A percentile compares a stretch with the other conserved stretches of the same genome.
Conservation (phyloP, 2,329 filamentous ascomycete genomes). For the Calonectria leucothoes region DNA sequence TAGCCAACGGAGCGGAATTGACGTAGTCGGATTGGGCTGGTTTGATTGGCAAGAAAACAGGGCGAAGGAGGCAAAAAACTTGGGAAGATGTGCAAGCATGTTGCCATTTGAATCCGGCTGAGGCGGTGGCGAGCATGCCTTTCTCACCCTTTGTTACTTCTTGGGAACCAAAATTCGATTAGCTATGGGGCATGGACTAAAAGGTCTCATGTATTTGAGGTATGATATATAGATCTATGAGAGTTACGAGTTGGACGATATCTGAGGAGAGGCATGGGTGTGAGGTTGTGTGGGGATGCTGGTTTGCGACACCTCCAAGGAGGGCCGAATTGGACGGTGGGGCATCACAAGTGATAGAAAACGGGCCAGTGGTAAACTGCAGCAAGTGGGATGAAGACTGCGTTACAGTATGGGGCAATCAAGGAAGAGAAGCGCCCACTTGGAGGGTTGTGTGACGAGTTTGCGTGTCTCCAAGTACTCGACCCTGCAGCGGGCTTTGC, state of each 20-base stretch:
- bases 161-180: background rate
- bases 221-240: background rate
- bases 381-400: background rate
- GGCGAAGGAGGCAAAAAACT: background rate
- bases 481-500: background rate
- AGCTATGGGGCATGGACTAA: background rate
- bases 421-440: background rate
- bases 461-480: background rate
- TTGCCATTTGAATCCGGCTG: background rate
- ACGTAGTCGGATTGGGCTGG: background rate
- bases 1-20: background rate
- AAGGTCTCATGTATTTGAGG: background rate
- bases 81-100: background rate
- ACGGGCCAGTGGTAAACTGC: background rate
- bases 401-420: background rate
- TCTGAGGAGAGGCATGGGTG: background rate
- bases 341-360: background rate
- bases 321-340: background rate
- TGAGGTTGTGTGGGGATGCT: background rate
- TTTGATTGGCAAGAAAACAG: background rate
- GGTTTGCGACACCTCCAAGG: background rate
- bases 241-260: background rate
- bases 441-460: background rate
- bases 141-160: background rate
- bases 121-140: background rate